Percentiles rank a stretch among this genome's conserved stretches.
phyloP scores from a whole-genome alignment of 2,329 filamentous ascomycete species.

The Fusarium pseudocircinatum region DNA sequence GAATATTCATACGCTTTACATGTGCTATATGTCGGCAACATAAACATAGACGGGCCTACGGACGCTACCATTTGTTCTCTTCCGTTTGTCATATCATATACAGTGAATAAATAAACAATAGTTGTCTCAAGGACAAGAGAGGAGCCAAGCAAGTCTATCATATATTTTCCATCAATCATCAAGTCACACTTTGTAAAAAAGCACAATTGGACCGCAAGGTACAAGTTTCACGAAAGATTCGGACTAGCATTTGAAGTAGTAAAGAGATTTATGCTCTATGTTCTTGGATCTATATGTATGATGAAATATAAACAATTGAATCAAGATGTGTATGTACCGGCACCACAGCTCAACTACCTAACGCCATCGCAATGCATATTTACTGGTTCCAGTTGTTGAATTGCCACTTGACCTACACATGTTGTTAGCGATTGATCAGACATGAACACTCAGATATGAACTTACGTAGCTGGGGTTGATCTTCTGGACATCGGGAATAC shows the following conservation, averaged over 20 bases:
- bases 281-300: constrained; percentile 11
- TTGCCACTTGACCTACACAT: constrained; percentile 38
- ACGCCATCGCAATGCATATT: background rate
- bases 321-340: constrained; percentile 32
- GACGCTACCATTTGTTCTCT: background rate
- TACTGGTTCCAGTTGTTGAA: constrained; percentile 41
- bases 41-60: background rate
- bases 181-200: background rate
- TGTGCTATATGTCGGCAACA: background rate
- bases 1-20: background rate
- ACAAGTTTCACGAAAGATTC: background rate
- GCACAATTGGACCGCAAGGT: background rate
- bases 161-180: background rate
- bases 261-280: background rate
- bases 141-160: background rate
- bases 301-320: constrained; percentile 32
- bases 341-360: background rate
- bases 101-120: background rate
- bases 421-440: background rate
- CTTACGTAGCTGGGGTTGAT: constrained; percentile 45
- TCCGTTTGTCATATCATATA: background rate
- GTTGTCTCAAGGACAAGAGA: background rate
- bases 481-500: constrained; percentile 50
- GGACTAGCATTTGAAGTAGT: background rate
- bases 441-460: background rate